Conservation (phyloP, 2,329 filamentous ascomycete species). For the Monosporascus sp. region DNA sequence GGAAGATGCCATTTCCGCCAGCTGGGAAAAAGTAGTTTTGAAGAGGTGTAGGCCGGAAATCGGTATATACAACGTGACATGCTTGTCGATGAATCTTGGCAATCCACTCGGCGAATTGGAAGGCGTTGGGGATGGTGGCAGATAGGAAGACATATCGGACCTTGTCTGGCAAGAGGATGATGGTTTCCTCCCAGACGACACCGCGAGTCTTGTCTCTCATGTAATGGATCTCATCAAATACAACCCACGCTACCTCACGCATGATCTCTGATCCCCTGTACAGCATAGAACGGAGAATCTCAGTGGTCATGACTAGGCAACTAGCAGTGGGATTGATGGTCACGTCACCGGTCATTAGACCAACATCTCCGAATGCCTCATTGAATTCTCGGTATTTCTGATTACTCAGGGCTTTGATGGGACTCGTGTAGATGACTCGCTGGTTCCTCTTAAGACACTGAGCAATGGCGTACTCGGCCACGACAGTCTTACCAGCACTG, state of each 20-base stretch:
- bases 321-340: constrained; percentile 98
- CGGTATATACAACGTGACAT: constrained; percentile 98
- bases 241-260: constrained; percentile 97
- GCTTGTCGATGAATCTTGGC: constrained; percentile 96
- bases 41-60: constrained; percentile 92
- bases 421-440: constrained; percentile 97
- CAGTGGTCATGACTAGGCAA: constrained; percentile 97
- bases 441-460: constrained; percentile 97
- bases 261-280: constrained; percentile 98
- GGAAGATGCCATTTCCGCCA: constrained; percentile 85
- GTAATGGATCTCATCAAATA: constrained; percentile 99
- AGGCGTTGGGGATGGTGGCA: constrained; percentile 96
- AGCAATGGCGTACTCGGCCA: constrained; percentile 96
- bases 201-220: constrained; percentile 90
- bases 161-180: constrained; percentile 96
- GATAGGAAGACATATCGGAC: constrained; percentile 98
- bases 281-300: constrained; percentile 97
- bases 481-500: constrained; percentile 95
- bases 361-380: constrained; percentile 92
- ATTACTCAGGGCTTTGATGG: constrained; percentile 97
- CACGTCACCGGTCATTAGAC: constrained; percentile 97
- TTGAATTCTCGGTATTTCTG: constrained; percentile 98
- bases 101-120: constrained; percentile 99
- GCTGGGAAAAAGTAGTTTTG: constrained; percentile 98
- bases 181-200: constrained; percentile 99